Percentiles rank a stretch among this genome's conserved stretches.
These are phyloP conservation scores for Rhinocladiella mackenziei DNA, from an alignment of 2,329 filamentous ascomycete genomes.

Conservation along the genomic window DNA sequence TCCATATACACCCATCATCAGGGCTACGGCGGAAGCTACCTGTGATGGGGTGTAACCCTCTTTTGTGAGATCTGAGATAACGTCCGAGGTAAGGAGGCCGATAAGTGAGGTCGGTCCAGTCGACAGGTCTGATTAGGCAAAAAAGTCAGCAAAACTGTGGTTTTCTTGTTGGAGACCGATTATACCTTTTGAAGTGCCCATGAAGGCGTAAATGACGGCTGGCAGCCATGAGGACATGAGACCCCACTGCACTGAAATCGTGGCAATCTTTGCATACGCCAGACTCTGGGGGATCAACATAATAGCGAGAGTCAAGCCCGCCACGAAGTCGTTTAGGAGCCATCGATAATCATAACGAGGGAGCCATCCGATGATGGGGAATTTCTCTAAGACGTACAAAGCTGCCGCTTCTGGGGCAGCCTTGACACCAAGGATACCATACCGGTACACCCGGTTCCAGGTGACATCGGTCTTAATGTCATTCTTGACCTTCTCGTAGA, in stretches of 20 bases:
- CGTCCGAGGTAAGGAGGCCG: conserved; percentile 60
- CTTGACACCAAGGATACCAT: conserved; percentile 32
- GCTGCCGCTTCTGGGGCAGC: conserved; percentile 51
- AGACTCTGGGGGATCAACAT: conserved; percentile 60
- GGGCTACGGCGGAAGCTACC: conserved; percentile 59
- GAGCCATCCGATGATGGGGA: conserved; percentile 61
- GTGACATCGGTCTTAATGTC: conserved; percentile 25
- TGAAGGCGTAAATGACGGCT: conserved; percentile 54
- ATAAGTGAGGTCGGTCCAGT: conserved; percentile 63
- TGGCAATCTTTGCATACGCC: conserved; percentile 61
- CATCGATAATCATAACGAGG: conserved; percentile 59
- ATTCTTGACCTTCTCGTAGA: conserved; percentile 21
- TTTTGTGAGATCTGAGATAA: conserved; percentile 50
- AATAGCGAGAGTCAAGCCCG: conserved; percentile 57
- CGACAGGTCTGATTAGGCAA: conserved; percentile 48
- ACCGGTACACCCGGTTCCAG: conserved; percentile 25
- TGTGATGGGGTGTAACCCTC: conserved; percentile 52
- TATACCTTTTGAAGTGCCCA: conserved; percentile 60
- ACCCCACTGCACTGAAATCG: conserved; percentile 58
- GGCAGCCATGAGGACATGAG: conserved; percentile 60
- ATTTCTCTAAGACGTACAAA: conserved; percentile 57
- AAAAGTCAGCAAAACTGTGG: not conserved
- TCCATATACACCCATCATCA: conserved; percentile 60
- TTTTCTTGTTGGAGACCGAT: not conserved
- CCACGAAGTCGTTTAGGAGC: conserved; percentile 59